phyloP scores from a whole-genome alignment of 2,329 filamentous ascomycete species.

The Pestalotiopsis sp. region DNA sequence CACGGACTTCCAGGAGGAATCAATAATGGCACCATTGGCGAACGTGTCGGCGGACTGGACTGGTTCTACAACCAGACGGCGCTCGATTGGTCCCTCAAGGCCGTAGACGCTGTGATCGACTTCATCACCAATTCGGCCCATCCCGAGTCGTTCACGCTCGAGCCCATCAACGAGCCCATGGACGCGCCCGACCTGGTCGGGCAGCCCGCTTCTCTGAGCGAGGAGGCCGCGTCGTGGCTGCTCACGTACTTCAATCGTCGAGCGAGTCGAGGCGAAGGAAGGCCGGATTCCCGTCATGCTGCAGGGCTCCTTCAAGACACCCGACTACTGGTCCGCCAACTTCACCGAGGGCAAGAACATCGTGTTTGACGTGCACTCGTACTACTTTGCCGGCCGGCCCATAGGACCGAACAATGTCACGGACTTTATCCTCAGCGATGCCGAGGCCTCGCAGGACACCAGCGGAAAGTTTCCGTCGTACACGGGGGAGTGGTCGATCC shows the following conservation, averaged over 20 bases:
- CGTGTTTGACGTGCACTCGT: slow-evolving; percentile 33
- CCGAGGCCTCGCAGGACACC: not conserved
- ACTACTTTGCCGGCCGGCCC: slow-evolving; percentile 24
- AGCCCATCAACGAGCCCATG: slow-evolving; percentile 38
- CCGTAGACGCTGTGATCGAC: slow-evolving; percentile 31
- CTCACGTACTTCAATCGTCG: slow-evolving; percentile 33
- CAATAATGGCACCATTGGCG: slow-evolving; percentile 33
- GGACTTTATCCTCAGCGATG: not conserved
- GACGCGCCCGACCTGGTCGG: slow-evolving; percentile 38
- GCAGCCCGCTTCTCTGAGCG: slow-evolving; percentile 30
- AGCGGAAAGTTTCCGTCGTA: slow-evolving; percentile 32
- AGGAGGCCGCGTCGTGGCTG: slow-evolving; percentile 31
- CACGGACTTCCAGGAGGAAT: slow-evolving; percentile 27
- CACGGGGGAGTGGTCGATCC: slow-evolving; percentile 37
- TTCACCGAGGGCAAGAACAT: slow-evolving; percentile 28
- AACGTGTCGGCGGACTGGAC: slow-evolving; percentile 29
- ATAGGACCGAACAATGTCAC: not conserved
- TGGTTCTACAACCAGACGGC: slow-evolving; percentile 39
- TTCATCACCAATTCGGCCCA: slow-evolving; percentile 32
- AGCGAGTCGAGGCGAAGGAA: slow-evolving; percentile 26
- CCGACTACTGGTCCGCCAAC: slow-evolving; percentile 28
- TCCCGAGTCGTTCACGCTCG: slow-evolving; percentile 34
- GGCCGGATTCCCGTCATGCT: slow-evolving; percentile 34
- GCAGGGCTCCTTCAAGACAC: slow-evolving; percentile 31
- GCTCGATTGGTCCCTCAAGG: slow-evolving; percentile 33